Evolutionary conservation across 352 stramenopile genomes (phyloP).

Genomic region (Pseudoperonospora humuli): DNA sequence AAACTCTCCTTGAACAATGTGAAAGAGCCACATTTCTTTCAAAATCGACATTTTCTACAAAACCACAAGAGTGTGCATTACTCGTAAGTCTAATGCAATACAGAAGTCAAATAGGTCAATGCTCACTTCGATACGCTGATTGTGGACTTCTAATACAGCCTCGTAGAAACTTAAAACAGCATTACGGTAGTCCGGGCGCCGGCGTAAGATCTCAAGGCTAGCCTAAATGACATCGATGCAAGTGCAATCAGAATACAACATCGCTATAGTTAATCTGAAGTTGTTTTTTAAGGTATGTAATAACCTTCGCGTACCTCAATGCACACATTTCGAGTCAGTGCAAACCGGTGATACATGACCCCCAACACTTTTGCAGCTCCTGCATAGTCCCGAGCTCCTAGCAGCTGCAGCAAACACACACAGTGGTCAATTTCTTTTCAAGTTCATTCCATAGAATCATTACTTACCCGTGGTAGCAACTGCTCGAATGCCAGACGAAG

Average conservation of each 20-base stretch:
- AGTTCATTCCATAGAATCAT: not conserved
- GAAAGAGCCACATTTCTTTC: slow-evolving; percentile 68
- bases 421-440: not conserved
- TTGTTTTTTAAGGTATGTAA: not conserved
- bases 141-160: slow-evolving; percentile 25
- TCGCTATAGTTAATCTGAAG: not conserved
- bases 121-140: slow-evolving; percentile 41
- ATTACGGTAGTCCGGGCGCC: slow-evolving; percentile 39
- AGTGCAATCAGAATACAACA: not conserved
- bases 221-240: slow-evolving; percentile 23
- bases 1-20: slow-evolving; percentile 63
- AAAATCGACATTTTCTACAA: slow-evolving; percentile 50
- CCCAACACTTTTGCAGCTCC: slow-evolving; percentile 58
- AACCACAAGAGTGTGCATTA: slow-evolving; percentile 2
- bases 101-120: not conserved
- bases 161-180: slow-evolving; percentile 55
- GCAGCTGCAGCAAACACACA: slow-evolving; percentile 29
- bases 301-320: slow-evolving; percentile 36
- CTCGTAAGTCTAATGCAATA: not conserved
- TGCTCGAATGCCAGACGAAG: slow-evolving; percentile 40
- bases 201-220: slow-evolving; percentile 69
- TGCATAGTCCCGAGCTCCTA: slow-evolving; percentile 60
- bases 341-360: slow-evolving; percentile 64
- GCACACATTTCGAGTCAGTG: slow-evolving; percentile 43
- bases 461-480: slow-evolving; percentile 38